These are phyloP conservation scores for Vitis hybrid DNA, from an alignment of 177 flowering plant species.

Conservation along the genomic window DNA sequence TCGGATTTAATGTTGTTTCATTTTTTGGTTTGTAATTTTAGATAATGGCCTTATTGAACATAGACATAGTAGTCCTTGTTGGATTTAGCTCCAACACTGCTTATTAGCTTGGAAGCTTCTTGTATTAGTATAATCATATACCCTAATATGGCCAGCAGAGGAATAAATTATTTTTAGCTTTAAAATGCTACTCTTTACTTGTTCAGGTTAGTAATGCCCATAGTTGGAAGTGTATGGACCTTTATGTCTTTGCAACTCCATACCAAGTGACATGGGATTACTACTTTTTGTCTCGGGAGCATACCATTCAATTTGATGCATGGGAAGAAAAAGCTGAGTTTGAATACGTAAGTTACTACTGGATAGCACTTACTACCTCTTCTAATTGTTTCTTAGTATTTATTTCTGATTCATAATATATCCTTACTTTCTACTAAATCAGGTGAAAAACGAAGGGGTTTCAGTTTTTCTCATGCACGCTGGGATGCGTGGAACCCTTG, in stretches of 20 bases:
- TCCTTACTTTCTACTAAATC: slow-evolving; percentile 18
- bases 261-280: slow-evolving; percentile 96
- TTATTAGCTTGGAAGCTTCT: not conserved
- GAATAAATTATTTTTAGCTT: not conserved
- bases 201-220: slow-evolving; percentile 74
- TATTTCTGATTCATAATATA: not conserved
- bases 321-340: slow-evolving; percentile 85
- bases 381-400: slow-evolving; percentile 2
- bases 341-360: slow-evolving; percentile 70
- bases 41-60: not conserved
- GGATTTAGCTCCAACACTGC: not conserved
- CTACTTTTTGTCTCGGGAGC: slow-evolving; percentile 77
- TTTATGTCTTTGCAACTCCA: slow-evolving; percentile 95
- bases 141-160: not conserved
- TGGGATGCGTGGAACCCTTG: slow-evolving; percentile 92
- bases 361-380: not conserved
- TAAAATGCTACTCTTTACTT: slow-evolving; percentile 1
- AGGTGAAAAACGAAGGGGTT: slow-evolving; percentile 83
- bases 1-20: not conserved
- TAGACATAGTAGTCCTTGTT: not conserved
- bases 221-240: slow-evolving; percentile 98
- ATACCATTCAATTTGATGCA: slow-evolving; percentile 71
- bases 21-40: not conserved
- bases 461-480: slow-evolving; percentile 97
- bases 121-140: not conserved